Conservation (phyloP, 441 rosid species). For the Syzygium malaccense region DNA sequence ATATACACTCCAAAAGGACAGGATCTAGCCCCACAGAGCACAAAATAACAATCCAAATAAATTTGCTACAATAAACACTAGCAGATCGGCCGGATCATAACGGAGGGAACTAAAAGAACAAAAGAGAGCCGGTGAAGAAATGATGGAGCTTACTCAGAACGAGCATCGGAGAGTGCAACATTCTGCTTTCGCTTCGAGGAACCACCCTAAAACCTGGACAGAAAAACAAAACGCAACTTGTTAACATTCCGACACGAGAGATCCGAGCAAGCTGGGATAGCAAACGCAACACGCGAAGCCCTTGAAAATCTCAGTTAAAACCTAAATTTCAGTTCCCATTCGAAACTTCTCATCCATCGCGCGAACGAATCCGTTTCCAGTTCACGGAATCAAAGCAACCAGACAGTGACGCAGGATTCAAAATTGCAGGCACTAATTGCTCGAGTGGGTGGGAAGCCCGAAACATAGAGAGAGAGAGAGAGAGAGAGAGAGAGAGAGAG, state of each 20-base stretch:
- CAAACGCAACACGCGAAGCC: not conserved
- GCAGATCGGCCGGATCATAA: not conserved
- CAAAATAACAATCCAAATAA: not conserved
- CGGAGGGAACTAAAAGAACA: not conserved
- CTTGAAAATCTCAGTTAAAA: not conserved
- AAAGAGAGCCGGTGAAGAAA: not conserved
- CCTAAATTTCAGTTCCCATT: not conserved
- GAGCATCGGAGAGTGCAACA: slow-evolving; percentile 13
- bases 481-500: not conserved
- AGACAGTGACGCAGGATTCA: not conserved
- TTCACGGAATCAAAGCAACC: not conserved
- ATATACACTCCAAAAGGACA: not conserved
- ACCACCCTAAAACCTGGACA: not conserved
- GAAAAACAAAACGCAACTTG: not conserved
- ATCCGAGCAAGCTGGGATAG: not conserved
- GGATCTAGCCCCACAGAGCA: not conserved
- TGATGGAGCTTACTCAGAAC: slow-evolving; percentile 7
- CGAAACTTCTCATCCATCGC: not conserved
- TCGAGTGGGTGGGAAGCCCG: not conserved
- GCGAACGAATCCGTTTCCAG: not conserved
- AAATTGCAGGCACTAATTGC: not conserved
- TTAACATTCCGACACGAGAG: not conserved
- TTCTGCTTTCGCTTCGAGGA: not conserved
- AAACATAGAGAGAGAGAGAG: not conserved
- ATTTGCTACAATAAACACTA: not conserved